Conservation (phyloP, 768 basidiomycete species). For the Vararia minispora region DNA sequence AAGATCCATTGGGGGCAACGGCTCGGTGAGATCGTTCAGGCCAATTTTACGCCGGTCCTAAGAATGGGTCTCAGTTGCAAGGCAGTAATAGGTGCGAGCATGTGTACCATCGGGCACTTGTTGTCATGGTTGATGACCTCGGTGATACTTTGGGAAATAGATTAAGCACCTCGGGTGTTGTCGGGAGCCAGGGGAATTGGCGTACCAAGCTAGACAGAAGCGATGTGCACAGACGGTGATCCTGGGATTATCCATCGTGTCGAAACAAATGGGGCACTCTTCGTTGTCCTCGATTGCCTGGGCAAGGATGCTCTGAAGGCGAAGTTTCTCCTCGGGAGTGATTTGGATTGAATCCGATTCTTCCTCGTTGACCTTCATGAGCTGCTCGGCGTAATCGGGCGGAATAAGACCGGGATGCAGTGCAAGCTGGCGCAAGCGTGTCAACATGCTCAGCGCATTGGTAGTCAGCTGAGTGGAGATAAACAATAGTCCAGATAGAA, state of each 20-base stretch:
- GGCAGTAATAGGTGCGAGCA: neutral
- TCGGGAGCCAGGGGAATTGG: neutral
- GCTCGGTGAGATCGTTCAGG: constrained; percentile 46
- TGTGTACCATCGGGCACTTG: constrained; percentile 71
- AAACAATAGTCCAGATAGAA: constrained; percentile 3
- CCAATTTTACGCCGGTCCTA: constrained; percentile 63
- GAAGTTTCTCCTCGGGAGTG: constrained; percentile 40
- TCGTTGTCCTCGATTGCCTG: constrained; percentile 71
- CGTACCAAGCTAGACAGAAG: constrained; percentile 64
- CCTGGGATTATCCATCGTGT: constrained; percentile 45
- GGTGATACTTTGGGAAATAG: constrained; percentile 36
- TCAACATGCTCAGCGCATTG: constrained; percentile 73
- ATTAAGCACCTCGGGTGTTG: constrained; percentile 2
- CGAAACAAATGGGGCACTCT: constrained; percentile 74
- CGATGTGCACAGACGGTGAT: constrained; percentile 66
- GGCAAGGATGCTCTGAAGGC: constrained; percentile 46
- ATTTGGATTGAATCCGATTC: constrained; percentile 29
- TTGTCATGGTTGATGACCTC: constrained; percentile 59
- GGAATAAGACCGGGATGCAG: constrained; percentile 75
- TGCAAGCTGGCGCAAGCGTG: constrained; percentile 73
- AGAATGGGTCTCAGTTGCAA: constrained; percentile 1
- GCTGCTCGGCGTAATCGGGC: constrained; percentile 53
- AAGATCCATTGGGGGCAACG: constrained; percentile 52
- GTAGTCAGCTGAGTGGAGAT: constrained; percentile 39
- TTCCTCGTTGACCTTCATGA: constrained; percentile 27